These are phyloP conservation scores for Jacaranda mimosifolia DNA, from an alignment of 257 asterid species.

Conservation along the genomic window DNA sequence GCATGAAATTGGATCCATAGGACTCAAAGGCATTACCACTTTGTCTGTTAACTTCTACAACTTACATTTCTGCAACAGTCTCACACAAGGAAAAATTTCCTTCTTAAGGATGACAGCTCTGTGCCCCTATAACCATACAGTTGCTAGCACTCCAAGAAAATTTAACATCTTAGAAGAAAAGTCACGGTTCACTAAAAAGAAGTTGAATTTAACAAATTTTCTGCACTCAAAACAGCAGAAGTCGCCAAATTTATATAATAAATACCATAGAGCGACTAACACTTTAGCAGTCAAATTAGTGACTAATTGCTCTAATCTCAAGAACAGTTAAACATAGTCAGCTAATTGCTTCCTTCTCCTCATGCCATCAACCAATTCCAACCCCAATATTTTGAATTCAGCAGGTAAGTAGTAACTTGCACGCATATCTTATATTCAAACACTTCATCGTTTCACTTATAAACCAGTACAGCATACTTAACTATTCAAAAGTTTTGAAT, in stretches of 20 bases:
- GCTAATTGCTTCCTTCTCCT: neutral
- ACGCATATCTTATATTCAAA: too few species aligned
- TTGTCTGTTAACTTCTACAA: neutral
- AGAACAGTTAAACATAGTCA: too few species aligned
- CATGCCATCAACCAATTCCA: neutral
- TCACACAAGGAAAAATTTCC: too few species aligned
- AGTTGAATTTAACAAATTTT: neutral
- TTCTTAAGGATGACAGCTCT: too few species aligned
- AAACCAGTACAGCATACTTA: neutral
- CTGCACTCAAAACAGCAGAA: neutral
- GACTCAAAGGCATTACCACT: conserved; percentile 5
- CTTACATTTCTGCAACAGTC: neutral
- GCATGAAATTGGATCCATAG: conserved; percentile 7
- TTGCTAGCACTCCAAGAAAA: neutral
- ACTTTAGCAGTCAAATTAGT: too few species aligned
- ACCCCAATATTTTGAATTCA: neutral
- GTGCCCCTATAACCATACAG: neutral
- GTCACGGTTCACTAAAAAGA: neutral
- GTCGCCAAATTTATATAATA: too few species aligned
- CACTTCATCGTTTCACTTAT: too few species aligned
- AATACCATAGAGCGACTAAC: too few species aligned
- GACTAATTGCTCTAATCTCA: too few species aligned
- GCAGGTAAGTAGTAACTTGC: neutral
- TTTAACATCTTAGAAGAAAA: neutral
- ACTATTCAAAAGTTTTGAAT: neutral